Evolutionary conservation across 768 basidiomycete species (phyloP), one percentile per base, ranked within the genome.

Genomic region (Pleurotus tuoliensis): DNA sequence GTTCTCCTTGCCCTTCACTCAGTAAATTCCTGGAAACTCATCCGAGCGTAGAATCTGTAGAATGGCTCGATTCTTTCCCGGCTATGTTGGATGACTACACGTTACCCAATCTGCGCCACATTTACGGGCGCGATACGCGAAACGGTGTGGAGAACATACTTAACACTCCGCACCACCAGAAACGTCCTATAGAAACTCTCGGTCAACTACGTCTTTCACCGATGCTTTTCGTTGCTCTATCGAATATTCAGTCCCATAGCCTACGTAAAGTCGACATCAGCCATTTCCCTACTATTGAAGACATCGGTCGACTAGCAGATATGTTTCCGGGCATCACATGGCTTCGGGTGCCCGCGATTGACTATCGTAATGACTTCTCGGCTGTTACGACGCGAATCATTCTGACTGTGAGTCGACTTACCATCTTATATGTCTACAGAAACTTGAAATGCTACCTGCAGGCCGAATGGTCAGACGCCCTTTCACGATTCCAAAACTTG

Each of bases 361-460:
- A 53, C 51, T 53, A 53, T 53, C 51, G 51, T 11, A 11, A 53
- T 24, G 51, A 53, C 3, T 53, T 40, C 24, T 37, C 51, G n/a
- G 18, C 7, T 18, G 51, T 43, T 24, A 53, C 51, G 5, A 53
- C 34, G 12, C 30, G 22, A 34, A 6, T 2, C 38, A 50, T 50
- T 15, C 25, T 50, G 6, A 50, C 27, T 12, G 48, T 50, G 24
- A n/a, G 27, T 50, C 48, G 15, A n/a, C 9, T 34, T 8, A 9
- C 9, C 9, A 2, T 34, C 30, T 34, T 34, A 34, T 34, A 3
- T 34, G 9, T 34, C 30, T 34, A 11, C 30, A 34, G 30, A 34
- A 9, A 11, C 11, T 11, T 34, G 30, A 34, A 34, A 34, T 34
- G 30, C 30, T 11, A 11, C 30, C 1, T 34, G 18, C 39, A 53